Evolutionary conservation across 78 protist genomes (phyloP).

Genomic region (Mantamonas sphyraenae): DNA sequence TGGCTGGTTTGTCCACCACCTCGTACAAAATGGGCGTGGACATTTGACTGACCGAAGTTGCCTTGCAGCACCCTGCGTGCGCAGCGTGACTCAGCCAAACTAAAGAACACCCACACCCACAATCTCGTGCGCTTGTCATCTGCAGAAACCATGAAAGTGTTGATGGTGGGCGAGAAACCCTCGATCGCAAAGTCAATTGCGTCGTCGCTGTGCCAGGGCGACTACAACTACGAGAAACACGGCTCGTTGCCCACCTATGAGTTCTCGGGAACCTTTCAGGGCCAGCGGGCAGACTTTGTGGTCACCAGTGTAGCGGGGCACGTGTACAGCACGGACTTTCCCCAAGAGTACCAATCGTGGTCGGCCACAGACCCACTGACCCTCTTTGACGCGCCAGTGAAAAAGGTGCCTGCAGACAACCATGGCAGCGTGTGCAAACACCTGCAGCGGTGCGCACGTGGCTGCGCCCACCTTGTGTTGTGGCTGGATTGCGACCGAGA

Average conservation of each 20-base stretch:
- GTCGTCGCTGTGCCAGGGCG: neutral
- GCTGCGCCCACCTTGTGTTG: slow-evolving; percentile 34
- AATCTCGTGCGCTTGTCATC: too few relatives aligned
- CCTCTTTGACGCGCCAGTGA: neutral
- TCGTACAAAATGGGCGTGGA: neutral
- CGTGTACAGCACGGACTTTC: neutral
- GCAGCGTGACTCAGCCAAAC: too few relatives aligned
- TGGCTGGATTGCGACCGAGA: slow-evolving; percentile 79
- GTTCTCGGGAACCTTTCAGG: slow-evolving; percentile 1
- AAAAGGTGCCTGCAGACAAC: neutral
- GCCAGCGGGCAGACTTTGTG: neutral
- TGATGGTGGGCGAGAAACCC: slow-evolving; percentile 71
- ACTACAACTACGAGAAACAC: neutral
- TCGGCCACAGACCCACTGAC: neutral
- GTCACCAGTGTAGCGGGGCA: slow-evolving; percentile 15
- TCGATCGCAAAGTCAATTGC: slow-evolving; percentile 17
- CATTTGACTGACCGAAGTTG: too few relatives aligned
- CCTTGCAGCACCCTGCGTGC: too few relatives aligned
- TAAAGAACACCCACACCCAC: too few relatives aligned
- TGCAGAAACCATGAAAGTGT: too few relatives aligned
- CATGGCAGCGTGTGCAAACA: slow-evolving; percentile 1
- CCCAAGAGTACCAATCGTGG: neutral
- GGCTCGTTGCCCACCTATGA: neutral
- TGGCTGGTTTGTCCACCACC: neutral
- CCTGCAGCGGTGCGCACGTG: slow-evolving; percentile 9